These are phyloP conservation scores for Trichoderma simmonsii DNA, from an alignment of 2,329 filamentous ascomycete species.

Conservation along the genomic window DNA sequence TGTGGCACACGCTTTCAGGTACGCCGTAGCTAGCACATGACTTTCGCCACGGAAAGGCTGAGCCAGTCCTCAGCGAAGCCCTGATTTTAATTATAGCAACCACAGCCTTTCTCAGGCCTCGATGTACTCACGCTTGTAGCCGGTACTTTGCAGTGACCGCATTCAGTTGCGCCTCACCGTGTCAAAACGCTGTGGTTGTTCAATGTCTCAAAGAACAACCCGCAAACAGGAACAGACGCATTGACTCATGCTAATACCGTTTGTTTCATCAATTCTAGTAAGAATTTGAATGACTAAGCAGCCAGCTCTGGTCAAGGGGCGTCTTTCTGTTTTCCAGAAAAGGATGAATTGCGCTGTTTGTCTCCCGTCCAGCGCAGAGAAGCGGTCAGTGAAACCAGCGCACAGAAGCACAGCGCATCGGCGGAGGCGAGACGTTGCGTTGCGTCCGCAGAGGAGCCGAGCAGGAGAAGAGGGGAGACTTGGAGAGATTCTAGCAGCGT, in stretches of 20 bases:
- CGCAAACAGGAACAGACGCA: neutral
- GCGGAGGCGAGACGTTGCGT: slow-evolving; percentile 3
- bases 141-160: slow-evolving; percentile 6
- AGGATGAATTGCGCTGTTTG: neutral
- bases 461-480: neutral
- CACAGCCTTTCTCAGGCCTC: slow-evolving; percentile 3
- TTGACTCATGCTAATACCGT: neutral
- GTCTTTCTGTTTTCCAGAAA: neutral
- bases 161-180: slow-evolving; percentile 6
- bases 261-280: neutral
- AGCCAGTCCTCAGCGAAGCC: slow-evolving; percentile 8
- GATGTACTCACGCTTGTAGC: neutral
- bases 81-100: slow-evolving; percentile 15
- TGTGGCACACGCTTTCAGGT: neutral
- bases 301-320: neutral
- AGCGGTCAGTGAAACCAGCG: slow-evolving; percentile 12
- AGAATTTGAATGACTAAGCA: neutral
- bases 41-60: slow-evolving; percentile 15
- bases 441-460: slow-evolving; percentile 9
- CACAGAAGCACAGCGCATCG: neutral
- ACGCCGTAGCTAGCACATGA: slow-evolving; percentile 2
- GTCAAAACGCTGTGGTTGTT: neutral
- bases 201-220: neutral
- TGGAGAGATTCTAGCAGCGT: neutral
- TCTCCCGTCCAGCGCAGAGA: slow-evolving; percentile 8